phyloP scores from a whole-genome alignment of 2,329 filamentous ascomycete species.

The Cladosporium sp. region DNA sequence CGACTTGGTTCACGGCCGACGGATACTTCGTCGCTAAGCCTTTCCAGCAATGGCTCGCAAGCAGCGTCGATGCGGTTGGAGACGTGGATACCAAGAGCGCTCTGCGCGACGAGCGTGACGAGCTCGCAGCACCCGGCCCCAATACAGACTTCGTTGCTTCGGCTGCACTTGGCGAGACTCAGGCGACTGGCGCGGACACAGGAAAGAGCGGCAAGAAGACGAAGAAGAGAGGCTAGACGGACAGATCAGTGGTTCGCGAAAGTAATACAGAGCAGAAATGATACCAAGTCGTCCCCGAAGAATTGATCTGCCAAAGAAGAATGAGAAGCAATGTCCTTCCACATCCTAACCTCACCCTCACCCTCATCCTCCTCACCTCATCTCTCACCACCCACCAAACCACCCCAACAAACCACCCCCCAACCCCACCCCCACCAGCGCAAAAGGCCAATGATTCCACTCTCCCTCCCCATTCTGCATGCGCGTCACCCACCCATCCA shows the following conservation, averaged over 20 bases:
- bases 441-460: slow-evolving; percentile 14
- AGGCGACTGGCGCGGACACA: slow-evolving; percentile 16
- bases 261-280: neutral
- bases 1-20: slow-evolving; percentile 68
- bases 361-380: too few species aligned
- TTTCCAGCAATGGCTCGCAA: slow-evolving; percentile 74
- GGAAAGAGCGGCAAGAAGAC: slow-evolving; percentile 25
- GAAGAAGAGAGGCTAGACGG: slow-evolving; percentile 18
- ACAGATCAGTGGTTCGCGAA: too few species aligned
- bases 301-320: too few species aligned
- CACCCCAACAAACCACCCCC: slow-evolving; percentile 13
- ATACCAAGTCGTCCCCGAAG: neutral
- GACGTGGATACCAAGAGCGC: slow-evolving; percentile 57
- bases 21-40: slow-evolving; percentile 70
- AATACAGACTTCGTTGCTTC: neutral
- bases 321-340: too few species aligned
- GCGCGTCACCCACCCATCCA: slow-evolving; percentile 11
- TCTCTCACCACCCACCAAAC: slow-evolving; percentile 3
- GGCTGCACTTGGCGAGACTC: slow-evolving; percentile 8
- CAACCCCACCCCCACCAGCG: slow-evolving; percentile 1
- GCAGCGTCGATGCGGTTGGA: slow-evolving; percentile 62
- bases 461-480: slow-evolving; percentile 5
- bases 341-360: too few species aligned
- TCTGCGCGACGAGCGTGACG: slow-evolving; percentile 35
- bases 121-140: slow-evolving; percentile 19